Evolutionary conservation across 192 early-diverging fungal genomes (phyloP).

Genomic region (Geosiphon pyriformis): DNA sequence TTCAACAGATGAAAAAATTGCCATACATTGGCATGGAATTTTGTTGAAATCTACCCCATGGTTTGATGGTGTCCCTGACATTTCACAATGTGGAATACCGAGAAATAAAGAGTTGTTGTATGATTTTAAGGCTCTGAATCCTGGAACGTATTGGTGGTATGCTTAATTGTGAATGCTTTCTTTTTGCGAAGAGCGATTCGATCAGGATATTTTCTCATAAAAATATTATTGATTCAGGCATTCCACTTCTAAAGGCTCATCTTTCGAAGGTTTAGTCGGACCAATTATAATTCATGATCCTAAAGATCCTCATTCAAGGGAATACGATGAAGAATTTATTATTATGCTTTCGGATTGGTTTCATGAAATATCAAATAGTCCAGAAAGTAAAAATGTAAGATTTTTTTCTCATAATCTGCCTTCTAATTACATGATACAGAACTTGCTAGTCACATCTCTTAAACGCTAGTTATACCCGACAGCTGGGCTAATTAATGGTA

Average conservation of each 20-base stretch:
- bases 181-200: slow-evolving; percentile 8
- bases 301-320: slow-evolving; percentile 27
- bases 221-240: not conserved
- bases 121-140: slow-evolving; percentile 1
- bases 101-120: not conserved
- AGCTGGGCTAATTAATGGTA: slow-evolving; percentile 46
- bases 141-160: slow-evolving; percentile 42
- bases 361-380: slow-evolving; percentile 27
- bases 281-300: slow-evolving; percentile 37
- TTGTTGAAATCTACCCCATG: slow-evolving; percentile 32
- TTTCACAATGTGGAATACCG: slow-evolving; percentile 26
- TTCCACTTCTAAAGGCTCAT: slow-evolving; percentile 27
- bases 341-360: slow-evolving; percentile 40
- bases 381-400: slow-evolving; percentile 8
- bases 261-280: slow-evolving; percentile 34
- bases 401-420: not conserved
- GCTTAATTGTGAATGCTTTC: not conserved
- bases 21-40: slow-evolving; percentile 42
- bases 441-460: not conserved
- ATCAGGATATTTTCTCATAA: not conserved
- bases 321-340: slow-evolving; percentile 40
- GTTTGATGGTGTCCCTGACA: slow-evolving; percentile 34
- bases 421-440: not conserved
- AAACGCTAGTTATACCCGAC: slow-evolving; percentile 30
- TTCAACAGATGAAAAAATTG: slow-evolving; percentile 26